Percentiles rank a stretch among this genome's conserved stretches.
Evolutionary conservation across 352 stramenopile species (phyloP).

Genomic region (Phytophthora podocarpi): DNA sequence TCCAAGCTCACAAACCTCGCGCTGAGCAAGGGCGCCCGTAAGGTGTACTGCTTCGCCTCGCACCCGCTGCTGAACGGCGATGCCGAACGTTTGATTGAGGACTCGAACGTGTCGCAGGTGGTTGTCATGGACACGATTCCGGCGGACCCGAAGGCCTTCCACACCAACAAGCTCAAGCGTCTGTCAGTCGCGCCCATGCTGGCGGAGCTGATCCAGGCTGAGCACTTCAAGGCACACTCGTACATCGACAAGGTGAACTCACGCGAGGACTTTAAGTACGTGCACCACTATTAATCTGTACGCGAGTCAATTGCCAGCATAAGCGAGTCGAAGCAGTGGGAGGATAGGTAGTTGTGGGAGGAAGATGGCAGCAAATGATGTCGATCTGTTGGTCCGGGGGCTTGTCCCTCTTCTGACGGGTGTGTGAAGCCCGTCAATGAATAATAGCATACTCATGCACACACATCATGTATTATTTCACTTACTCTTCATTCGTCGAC

Average conservation of each 20-base stretch:
- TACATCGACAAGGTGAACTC: slow-evolving; percentile 90
- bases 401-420: slow-evolving; percentile 7
- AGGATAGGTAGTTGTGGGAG: slow-evolving; percentile 26
- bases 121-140: slow-evolving; percentile 93
- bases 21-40: slow-evolving; percentile 81
- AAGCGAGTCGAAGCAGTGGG: slow-evolving; percentile 1
- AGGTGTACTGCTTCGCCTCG: slow-evolving; percentile 91
- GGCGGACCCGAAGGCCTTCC: slow-evolving; percentile 50
- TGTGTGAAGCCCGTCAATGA: slow-evolving; percentile 19
- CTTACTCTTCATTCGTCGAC: slow-evolving; percentile 36
- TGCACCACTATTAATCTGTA: slow-evolving; percentile 76
- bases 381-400: slow-evolving; percentile 13
- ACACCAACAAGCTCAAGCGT: slow-evolving; percentile 89
- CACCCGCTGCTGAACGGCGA: slow-evolving; percentile 91
- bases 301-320: slow-evolving; percentile 1
- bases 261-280: slow-evolving; percentile 86
- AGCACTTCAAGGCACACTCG: slow-evolving; percentile 91
- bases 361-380: slow-evolving; percentile 21
- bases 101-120: slow-evolving; percentile 82
- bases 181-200: slow-evolving; percentile 89
- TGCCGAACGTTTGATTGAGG: slow-evolving; percentile 85
- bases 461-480: slow-evolving; percentile 36
- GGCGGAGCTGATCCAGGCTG: slow-evolving; percentile 90
- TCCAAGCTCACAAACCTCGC: slow-evolving; percentile 83
- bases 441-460: slow-evolving; percentile 35